Evolutionary conservation across 192 early-diverging fungal genomes (phyloP).

Genomic region (Mortierella hygrophila): DNA sequence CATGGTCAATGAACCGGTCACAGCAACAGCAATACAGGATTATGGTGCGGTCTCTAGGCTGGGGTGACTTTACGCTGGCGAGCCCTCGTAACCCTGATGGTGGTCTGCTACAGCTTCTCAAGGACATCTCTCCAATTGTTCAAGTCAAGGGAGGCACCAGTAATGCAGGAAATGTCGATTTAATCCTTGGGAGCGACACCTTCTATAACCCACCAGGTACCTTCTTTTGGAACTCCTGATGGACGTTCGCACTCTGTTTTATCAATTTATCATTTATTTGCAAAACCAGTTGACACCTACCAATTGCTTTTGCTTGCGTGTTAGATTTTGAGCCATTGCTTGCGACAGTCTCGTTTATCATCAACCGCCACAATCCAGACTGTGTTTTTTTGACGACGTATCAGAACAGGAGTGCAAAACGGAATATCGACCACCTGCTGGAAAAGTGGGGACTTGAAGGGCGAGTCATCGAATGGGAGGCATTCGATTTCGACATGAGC

Average conservation of each 20-base stretch:
- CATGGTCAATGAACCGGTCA: background rate
- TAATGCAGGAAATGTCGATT: conserved; percentile 48
- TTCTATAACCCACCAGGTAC: conserved; percentile 70
- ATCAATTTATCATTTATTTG: background rate
- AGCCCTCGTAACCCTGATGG: conserved; percentile 9
- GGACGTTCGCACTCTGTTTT: background rate
- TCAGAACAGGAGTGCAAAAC: conserved; percentile 76
- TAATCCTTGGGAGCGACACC: conserved; percentile 69
- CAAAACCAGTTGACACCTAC: background rate
- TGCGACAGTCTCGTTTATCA: conserved; percentile 69
- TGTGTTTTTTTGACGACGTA: conserved; percentile 79
- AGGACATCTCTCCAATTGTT: conserved; percentile 25
- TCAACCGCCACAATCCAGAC: conserved; percentile 63
- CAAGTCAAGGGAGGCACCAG: background rate
- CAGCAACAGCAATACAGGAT: conserved; percentile 8
- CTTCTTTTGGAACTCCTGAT: background rate
- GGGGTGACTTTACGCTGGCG: conserved; percentile 58
- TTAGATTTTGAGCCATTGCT: conserved; percentile 78
- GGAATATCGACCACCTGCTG: conserved; percentile 72
- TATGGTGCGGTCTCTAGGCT: conserved; percentile 59
- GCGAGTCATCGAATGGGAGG: conserved; percentile 49
- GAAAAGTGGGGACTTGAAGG: conserved; percentile 70
- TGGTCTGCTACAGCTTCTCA: conserved; percentile 56
- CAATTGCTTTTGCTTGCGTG: background rate
- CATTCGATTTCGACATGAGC: conserved; percentile 54